Evolutionary conservation across 2,329 filamentous ascomycete species (phyloP).

Genomic region (Leptographium galeiforme): DNA sequence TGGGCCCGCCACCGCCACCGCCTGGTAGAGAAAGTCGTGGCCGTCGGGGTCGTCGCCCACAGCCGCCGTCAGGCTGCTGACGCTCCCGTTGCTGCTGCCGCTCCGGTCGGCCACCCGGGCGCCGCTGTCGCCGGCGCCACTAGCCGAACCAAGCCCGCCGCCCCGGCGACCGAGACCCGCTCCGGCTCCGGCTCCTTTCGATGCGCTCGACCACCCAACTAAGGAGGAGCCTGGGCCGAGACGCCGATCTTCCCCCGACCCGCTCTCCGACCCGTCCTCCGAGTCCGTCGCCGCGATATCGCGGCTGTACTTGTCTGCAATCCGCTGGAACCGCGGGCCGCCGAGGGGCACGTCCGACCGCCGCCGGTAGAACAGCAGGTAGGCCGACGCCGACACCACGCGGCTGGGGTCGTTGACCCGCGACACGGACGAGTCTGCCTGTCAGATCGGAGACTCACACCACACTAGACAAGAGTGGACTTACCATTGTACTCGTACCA

Average conservation of each 20-base stretch:
- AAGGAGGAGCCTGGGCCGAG: constrained; percentile 73
- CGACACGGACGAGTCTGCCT: constrained; percentile 59
- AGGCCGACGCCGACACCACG: constrained; percentile 66
- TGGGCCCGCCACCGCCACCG: neutral
- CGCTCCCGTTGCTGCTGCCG: constrained; percentile 7
- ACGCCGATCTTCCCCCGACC: constrained; percentile 68
- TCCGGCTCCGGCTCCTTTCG: constrained; percentile 65
- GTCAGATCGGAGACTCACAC: neutral
- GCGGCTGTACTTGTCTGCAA: constrained; percentile 51
- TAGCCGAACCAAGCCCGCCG: constrained; percentile 47
- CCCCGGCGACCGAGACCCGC: constrained; percentile 47
- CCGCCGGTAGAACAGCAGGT: constrained; percentile 90
- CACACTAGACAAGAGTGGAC: constrained; percentile 14
- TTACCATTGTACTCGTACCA: constrained; percentile 98
- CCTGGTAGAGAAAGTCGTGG: constrained; percentile 10
- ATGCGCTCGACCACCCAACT: constrained; percentile 86
- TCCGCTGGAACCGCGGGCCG: constrained; percentile 57
- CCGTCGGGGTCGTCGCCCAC: constrained; percentile 19
- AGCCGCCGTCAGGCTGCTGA: constrained; percentile 11
- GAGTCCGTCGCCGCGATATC: constrained; percentile 30
- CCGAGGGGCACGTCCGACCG: constrained; percentile 67
- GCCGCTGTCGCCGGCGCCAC: constrained; percentile 11
- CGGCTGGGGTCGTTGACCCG: constrained; percentile 43
- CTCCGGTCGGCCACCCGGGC: constrained; percentile 1
- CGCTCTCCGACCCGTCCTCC: constrained; percentile 24